phyloP scores from a whole-genome alignment of 2,329 filamentous ascomycete species.

The Tolypocladium amazonense region DNA sequence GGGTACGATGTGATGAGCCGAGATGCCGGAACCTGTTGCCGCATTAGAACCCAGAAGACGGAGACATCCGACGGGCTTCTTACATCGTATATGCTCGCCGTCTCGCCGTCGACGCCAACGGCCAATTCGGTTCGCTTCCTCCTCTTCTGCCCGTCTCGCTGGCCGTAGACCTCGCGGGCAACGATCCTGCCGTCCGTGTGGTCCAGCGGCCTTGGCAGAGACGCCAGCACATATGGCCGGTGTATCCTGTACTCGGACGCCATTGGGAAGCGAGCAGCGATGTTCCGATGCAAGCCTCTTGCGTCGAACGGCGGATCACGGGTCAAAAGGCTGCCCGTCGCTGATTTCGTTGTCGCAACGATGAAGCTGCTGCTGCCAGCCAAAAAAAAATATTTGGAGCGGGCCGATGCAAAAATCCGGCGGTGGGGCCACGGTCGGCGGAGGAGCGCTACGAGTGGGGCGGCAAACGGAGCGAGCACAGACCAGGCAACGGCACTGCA shows the following conservation, averaged over 20 bases:
- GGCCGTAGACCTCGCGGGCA: conserved; percentile 51
- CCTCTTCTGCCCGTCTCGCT: conserved; percentile 46
- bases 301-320: not conserved
- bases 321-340: not conserved
- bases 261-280: conserved; percentile 25
- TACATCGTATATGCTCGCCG: conserved; percentile 56
- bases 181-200: conserved; percentile 39
- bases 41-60: conserved; percentile 1
- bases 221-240: conserved; percentile 52
- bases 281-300: not conserved
- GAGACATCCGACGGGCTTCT: conserved; percentile 11
- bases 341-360: not conserved
- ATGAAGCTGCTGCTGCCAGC: conserved; percentile 14
- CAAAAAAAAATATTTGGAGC: conserved; percentile 23
- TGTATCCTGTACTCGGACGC: conserved; percentile 51
- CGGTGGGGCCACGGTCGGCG: conserved; percentile 10
- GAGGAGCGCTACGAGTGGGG: conserved; percentile 9
- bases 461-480: not conserved
- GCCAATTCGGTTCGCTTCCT: conserved; percentile 53
- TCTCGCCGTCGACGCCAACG: conserved; percentile 55
- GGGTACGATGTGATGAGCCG: conserved; percentile 56
- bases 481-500: not conserved
- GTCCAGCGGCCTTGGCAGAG: conserved; percentile 48
- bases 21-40: conserved; percentile 44
- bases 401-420: conserved; percentile 24